Percentiles rank a stretch among this genome's conserved stretches.
Evolutionary conservation across 768 basidiomycete genomes (phyloP).

Genomic region (Suillus sp.): DNA sequence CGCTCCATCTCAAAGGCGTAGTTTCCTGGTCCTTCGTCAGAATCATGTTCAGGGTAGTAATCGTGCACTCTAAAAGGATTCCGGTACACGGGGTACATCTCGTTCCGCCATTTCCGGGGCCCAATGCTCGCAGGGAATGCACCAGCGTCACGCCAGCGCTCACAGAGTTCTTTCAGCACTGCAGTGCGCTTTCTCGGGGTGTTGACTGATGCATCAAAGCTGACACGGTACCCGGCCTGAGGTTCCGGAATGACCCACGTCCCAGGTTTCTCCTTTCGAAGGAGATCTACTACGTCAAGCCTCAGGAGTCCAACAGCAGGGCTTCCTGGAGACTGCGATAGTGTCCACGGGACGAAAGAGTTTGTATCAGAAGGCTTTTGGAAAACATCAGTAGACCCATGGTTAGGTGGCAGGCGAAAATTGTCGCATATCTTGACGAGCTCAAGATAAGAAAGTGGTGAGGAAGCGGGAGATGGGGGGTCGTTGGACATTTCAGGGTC

Average conservation of each 20-base stretch:
- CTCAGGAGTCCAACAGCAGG: conserved; percentile 64
- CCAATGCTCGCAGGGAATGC: conserved; percentile 66
- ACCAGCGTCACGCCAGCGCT: conserved; percentile 71
- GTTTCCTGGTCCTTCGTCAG: conserved; percentile 42
- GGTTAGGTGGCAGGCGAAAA: conserved; percentile 43
- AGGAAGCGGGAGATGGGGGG: conserved; percentile 4
- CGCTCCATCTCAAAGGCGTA: conserved; percentile 90
- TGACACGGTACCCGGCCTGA: conserved; percentile 36
- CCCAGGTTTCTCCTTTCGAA: conserved; percentile 48
- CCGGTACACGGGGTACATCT: conserved; percentile 78
- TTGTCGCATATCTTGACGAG: conserved; percentile 76
- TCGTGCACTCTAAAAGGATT: conserved; percentile 61
- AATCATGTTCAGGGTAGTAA: conserved; percentile 30
- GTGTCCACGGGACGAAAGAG: conserved; percentile 55
- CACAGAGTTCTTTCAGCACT: conserved; percentile 66
- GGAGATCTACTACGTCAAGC: conserved; percentile 54
- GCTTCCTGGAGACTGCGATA: conserved; percentile 51
- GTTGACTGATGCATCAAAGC: conserved; percentile 53
- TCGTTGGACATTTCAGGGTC: conserved; percentile 3
- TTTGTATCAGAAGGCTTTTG: conserved; percentile 39
- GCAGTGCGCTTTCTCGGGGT: conserved; percentile 60
- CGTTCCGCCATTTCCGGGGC: conserved; percentile 80
- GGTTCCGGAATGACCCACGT: conserved; percentile 45
- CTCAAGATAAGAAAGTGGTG: conserved; percentile 52
- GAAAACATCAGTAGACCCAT: conserved; percentile 23